Evolutionary conservation across 345 rosid species (phyloP), one percentile per base, ranked within the genome.

Genomic region (Populus pruinosa): DNA sequence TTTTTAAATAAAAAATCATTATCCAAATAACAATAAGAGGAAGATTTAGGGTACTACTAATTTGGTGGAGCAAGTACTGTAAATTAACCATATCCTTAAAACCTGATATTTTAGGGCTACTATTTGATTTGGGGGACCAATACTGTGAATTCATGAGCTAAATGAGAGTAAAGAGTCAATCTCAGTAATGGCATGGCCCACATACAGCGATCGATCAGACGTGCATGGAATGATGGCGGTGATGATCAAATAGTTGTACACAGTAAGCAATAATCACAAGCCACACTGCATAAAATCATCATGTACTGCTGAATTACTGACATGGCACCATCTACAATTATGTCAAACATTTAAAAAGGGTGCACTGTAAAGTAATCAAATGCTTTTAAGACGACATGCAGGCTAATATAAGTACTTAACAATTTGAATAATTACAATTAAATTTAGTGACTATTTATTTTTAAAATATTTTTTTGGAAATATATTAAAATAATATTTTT

Each of bases 251-350:
- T 56, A n/a, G 63, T n/a, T 0, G 63, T 47, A 1, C 23, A 56
- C 63, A n/a, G 27, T n/a, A 56, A 61, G 72, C 21, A 25, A 74
- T 62, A 9, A 79, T 79, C 55, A 81, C 55, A 20, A 76, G 75
- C 70, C 61, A 62, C 50, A 38, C 61, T 41, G 14, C 76, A 82
- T 78, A 73, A 49, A 44, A 77, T 82, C 81, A 81, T 84, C 27
- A 56, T 59, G 29, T 4, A 17, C 39, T 71, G 1, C 72, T 35
- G 11, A 74, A 77, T 62, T 43, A 77, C 14, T 12, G 21, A 25
- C 44, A 59, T 11, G 73, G 36, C 62, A 50, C 53, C 5, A 64
- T 64, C 25, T 11, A 67, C 27, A 9, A 71, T 20, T 10, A 5
- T 71, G 74, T 50, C 74, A 16, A 49, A 47, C 16, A 36, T 27